These are phyloP conservation scores for Metschnikowia arizonensis DNA, from an alignment of 805 yeast species.

Conservation along the genomic window DNA sequence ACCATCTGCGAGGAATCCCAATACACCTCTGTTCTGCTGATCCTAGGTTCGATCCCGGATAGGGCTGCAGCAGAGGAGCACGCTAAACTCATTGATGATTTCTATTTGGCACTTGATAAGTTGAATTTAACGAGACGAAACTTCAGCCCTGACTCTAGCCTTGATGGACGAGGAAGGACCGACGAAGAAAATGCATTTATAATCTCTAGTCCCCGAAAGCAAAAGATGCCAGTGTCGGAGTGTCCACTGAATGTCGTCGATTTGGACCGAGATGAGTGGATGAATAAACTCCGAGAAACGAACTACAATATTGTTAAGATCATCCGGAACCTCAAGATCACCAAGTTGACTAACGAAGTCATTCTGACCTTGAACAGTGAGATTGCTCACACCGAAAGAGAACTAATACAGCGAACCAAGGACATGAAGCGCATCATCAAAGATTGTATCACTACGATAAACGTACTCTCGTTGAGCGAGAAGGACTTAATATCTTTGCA, in stretches of 20 bases:
- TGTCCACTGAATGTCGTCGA: background rate
- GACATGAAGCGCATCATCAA: slow-evolving; percentile 24
- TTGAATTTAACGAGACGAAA: slow-evolving; percentile 18
- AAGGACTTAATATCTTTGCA: slow-evolving; percentile 34
- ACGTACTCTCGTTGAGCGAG: slow-evolving; percentile 28
- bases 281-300: slow-evolving; percentile 30
- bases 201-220: slow-evolving; percentile 18
- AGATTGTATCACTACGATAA: slow-evolving; percentile 25
- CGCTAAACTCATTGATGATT: slow-evolving; percentile 27
- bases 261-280: slow-evolving; percentile 13
- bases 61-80: slow-evolving; percentile 31
- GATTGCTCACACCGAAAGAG: slow-evolving; percentile 25
- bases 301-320: slow-evolving; percentile 36
- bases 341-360: slow-evolving; percentile 34
- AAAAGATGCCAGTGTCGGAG: slow-evolving; percentile 4
- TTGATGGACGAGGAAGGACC: slow-evolving; percentile 2
- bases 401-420: slow-evolving; percentile 22
- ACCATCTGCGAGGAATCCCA: slow-evolving; percentile 23
- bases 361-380: slow-evolving; percentile 22
- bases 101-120: slow-evolving; percentile 24
- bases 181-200: slow-evolving; percentile 16
- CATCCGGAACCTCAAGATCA: slow-evolving; percentile 32
- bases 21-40: slow-evolving; percentile 8
- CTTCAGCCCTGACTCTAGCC: slow-evolving; percentile 7
- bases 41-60: slow-evolving; percentile 25